phyloP scores from a whole-genome alignment of 192 early-diverging fungal species.

The Lobulomyces angularis region DNA sequence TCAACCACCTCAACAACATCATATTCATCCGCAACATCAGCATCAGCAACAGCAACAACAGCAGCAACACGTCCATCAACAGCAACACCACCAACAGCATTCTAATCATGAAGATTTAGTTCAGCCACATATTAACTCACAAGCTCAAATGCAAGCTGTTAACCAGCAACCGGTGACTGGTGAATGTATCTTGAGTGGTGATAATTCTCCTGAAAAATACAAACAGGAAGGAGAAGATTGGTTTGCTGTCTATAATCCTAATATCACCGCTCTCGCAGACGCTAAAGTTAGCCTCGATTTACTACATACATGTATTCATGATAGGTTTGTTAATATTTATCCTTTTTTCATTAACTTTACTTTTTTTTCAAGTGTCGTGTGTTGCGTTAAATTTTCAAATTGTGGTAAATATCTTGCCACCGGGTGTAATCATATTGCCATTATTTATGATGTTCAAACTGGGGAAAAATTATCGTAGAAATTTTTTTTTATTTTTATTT shows the following conservation, averaged over 20 bases:
- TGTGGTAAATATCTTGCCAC: conserved; percentile 88
- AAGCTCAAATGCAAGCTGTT: not conserved
- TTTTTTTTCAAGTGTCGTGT: conserved; percentile 63
- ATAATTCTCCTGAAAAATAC: conserved; percentile 17
- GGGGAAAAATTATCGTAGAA: conserved; percentile 58
- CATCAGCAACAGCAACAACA: conserved; percentile 11
- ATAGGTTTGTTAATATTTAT: conserved; percentile 17
- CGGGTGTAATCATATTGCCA: conserved; percentile 81
- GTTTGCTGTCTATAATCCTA: conserved; percentile 58
- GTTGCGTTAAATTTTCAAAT: conserved; percentile 89
- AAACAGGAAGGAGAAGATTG: conserved; percentile 78
- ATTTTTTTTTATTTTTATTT: conserved; percentile 5
- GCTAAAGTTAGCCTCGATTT: conserved; percentile 17
- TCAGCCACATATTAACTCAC: not conserved
- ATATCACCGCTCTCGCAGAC: conserved; percentile 11
- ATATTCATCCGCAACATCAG: conserved; percentile 9
- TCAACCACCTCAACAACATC: not conserved
- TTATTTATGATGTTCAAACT: conserved; percentile 74
- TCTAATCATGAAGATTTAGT: not conserved
- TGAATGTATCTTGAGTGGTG: conserved; percentile 65
- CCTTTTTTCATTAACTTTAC: conserved; percentile 1
- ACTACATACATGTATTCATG: conserved; percentile 42
- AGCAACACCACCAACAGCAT: not conserved
- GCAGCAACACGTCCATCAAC: conserved; percentile 4
- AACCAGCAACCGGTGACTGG: conserved; percentile 12